phyloP scores from a whole-genome alignment of 2,329 filamentous ascomycete genomes.

The Sporothrix pseudoabietina region DNA sequence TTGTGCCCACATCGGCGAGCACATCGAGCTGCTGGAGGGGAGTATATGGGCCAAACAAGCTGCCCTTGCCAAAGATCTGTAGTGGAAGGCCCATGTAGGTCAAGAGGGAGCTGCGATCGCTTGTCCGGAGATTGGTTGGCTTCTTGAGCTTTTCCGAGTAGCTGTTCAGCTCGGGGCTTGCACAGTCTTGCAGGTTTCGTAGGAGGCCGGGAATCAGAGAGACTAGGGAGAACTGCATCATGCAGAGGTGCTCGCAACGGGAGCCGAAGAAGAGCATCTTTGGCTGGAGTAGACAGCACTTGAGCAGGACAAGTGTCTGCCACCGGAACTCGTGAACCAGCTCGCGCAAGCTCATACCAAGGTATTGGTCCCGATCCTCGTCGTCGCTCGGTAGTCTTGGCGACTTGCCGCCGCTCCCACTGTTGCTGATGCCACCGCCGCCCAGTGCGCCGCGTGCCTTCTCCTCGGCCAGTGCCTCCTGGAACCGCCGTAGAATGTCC shows the following conservation, averaged over 20 bases:
- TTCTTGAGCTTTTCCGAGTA: constrained; percentile 75
- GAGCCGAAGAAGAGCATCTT: constrained; percentile 99
- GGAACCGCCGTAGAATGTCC: constrained; percentile 87
- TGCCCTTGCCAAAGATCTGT: constrained; percentile 94
- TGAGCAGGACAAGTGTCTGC: constrained; percentile 91
- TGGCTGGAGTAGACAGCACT: constrained; percentile 88
- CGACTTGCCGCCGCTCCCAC: constrained; percentile 21
- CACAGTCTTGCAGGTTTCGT: constrained; percentile 88
- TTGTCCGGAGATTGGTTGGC: constrained; percentile 85
- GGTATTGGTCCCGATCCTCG: constrained; percentile 78
- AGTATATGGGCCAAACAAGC: constrained; percentile 94
- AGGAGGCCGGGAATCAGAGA: constrained; percentile 93
- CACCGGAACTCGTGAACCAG: constrained; percentile 92
- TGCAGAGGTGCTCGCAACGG: constrained; percentile 92
- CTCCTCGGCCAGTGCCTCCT: constrained; percentile 78
- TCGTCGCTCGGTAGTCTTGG: constrained; percentile 55
- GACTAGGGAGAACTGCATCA: constrained; percentile 97
- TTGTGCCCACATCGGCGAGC: constrained; percentile 88
- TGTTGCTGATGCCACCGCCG: constrained; percentile 6
- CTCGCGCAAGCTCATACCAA: constrained; percentile 86
- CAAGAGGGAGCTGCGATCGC: constrained; percentile 85
- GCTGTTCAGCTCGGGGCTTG: constrained; percentile 85
- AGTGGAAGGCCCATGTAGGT: constrained; percentile 93
- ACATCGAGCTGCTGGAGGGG: constrained; percentile 90
- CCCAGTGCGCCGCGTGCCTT: constrained; percentile 56